These are phyloP conservation scores for Hymenoscyphus salicellus DNA, from an alignment of 2,329 filamentous ascomycete species.

Conservation along the genomic window DNA sequence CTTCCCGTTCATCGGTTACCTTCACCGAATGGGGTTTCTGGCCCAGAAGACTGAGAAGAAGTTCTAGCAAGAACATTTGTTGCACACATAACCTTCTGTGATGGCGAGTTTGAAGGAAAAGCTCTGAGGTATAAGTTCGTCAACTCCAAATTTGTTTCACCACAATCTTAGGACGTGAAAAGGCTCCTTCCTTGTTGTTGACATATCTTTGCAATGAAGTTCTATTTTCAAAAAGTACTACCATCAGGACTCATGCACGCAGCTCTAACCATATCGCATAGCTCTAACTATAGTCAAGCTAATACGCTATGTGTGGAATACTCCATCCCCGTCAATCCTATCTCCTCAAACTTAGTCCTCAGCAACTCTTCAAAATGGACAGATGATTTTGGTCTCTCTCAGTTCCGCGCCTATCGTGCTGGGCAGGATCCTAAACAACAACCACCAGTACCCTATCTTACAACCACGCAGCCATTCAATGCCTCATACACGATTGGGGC, in stretches of 20 bases:
- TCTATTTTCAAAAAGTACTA: not conserved
- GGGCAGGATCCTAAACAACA: not conserved
- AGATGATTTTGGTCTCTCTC: slow-evolving; percentile 7
- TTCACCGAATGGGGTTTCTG: no score
- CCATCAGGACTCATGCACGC: not conserved
- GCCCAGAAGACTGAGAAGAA: no score
- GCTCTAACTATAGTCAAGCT: not conserved
- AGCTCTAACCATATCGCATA: not conserved
- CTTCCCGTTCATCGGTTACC: no score
- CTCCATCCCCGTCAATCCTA: slow-evolving; percentile 7
- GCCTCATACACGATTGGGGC: slow-evolving; percentile 5
- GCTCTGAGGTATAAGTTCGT: not conserved
- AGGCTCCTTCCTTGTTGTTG: not conserved
- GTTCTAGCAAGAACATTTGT: not conserved
- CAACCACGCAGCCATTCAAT: not conserved
- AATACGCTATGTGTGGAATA: not conserved
- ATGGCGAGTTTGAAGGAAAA: not conserved
- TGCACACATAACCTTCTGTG: not conserved
- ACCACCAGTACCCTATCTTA: slow-evolving; percentile 6
- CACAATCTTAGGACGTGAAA: not conserved
- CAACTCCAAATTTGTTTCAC: not conserved
- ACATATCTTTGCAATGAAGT: not conserved
- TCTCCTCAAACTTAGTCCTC: slow-evolving; percentile 7
- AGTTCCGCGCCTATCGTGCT: not conserved
- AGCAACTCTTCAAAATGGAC: slow-evolving; percentile 5